Evolutionary conservation across 441 rosid genomes (phyloP), one percentile per base, ranked within the genome.

Genomic region (Arabidopsis lyrata): DNA sequence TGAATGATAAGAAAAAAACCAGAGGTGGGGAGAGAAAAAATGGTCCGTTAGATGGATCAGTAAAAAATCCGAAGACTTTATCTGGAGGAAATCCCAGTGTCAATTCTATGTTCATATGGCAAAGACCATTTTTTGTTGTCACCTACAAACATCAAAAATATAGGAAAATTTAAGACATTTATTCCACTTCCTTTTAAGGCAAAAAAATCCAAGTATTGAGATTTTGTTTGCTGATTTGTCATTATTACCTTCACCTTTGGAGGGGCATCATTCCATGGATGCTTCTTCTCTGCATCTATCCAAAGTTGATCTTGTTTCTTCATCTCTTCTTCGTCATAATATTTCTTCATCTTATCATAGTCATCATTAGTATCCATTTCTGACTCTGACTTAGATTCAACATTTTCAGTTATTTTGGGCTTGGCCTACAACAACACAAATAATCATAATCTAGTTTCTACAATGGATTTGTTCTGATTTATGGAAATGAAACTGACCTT

Each of bases 161-260:
- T 44, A 44, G 20, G 7, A 45, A 15, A n/a, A n/a, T n/a, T 6
- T n/a, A n/a, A 6, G 20, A 45, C 15, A 3, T n/a, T n/a, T 45
- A 45, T 14, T 44, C 14, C 18, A 42, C 4, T 47, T 66, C 13
- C 50, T n/a, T 31, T 52, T 1, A 10, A 14, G 35, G 10, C 10
- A 24, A 24, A 24, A 66, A 36, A 57, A 65, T 22, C 5, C 8
- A 18, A 38, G 38, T 67, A 41, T 8, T 20, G 34, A 9, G 47
- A 66, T 18, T 34, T 35, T 67, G 50, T 39, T 67, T 39, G 41
- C 16, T 42, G 15, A 14, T 68, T 55, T 61, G 61, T 6, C 45
- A 67, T 68, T 16, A 3, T 55, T 70, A 90, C 95, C 88, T 87
- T 83, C 80, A 88, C 76, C 75, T 80, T 74, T 34, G 95, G 81